A percentile compares a stretch with the other conserved stretches of the same genome.
These are phyloP conservation scores for Coniferiporia sulphurascens DNA, from an alignment of 1,284 basidiomycete species.

Conservation along the genomic window DNA sequence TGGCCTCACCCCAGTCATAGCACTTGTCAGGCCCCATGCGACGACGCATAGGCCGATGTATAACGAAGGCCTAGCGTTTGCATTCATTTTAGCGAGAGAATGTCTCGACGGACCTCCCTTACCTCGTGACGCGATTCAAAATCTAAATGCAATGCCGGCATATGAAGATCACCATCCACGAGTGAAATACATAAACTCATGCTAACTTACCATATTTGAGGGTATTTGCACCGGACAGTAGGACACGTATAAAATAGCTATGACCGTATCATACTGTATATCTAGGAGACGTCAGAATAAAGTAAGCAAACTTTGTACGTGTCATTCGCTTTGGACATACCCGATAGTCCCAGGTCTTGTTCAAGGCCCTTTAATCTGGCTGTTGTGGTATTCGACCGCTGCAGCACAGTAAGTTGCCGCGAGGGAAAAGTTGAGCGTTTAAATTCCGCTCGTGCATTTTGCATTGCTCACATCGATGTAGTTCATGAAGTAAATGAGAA, in stretches of 20 bases:
- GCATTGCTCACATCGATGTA: slow-evolving; percentile 52
- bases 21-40: slow-evolving; percentile 23
- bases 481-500: slow-evolving; percentile 62
- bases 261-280: slow-evolving; percentile 38
- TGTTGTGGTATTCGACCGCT: slow-evolving; percentile 57
- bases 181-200: background rate
- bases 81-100: background rate
- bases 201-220: slow-evolving; percentile 15
- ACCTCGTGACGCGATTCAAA: slow-evolving; percentile 49
- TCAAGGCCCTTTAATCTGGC: slow-evolving; percentile 59
- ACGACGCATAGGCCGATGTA: slow-evolving; percentile 23
- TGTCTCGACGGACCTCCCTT: background rate
- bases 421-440: background rate
- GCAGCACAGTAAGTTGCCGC: slow-evolving; percentile 35
- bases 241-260: slow-evolving; percentile 13
- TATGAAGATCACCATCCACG: background rate
- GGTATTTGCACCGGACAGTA: slow-evolving; percentile 11
- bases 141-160: slow-evolving; percentile 30
- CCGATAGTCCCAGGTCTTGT: slow-evolving; percentile 47
- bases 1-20: slow-evolving; percentile 20
- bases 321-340: slow-evolving; percentile 42
- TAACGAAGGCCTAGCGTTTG: slow-evolving; percentile 18
- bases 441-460: background rate
- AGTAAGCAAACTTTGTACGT: background rate
- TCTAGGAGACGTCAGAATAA: slow-evolving; percentile 31